Evolutionary conservation across 2,329 filamentous ascomycete species (phyloP), one percentile per base, ranked within the genome.

Genomic region (Colletotrichum sp.): DNA sequence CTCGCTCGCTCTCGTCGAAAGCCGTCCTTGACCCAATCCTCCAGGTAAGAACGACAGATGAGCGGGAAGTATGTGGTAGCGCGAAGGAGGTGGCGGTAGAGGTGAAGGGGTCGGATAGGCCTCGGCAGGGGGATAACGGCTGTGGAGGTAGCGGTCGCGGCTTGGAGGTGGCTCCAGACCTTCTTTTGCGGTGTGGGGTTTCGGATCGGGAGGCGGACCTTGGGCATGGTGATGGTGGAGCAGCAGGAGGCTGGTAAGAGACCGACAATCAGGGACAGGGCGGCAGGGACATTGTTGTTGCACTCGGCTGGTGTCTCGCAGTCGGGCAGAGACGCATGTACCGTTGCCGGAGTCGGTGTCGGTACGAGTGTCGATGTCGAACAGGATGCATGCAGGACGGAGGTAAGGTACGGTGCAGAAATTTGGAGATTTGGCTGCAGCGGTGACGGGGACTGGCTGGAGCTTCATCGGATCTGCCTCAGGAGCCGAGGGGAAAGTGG

Each of bases 81-180:
- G 75, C 92, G 90, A 43, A 93, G 89, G 26, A 93, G 84, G 74
- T 90, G 87, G 72, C 92, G 88, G 81, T 92, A 93, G 63, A 92
- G 82, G 78, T 89, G 87, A 16, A 88, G 79, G 6, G 85, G 77
- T 1, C 78, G 80, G 12, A 71, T 77, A 13, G 84, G 83, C 52
- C 82, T 79, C 21, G 82, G 82, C 26, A 87, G 83, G 67, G 82
- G 83, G 28, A 83, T 81, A 39, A 65, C 64, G 12, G 64, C 34
- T 3, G 57, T 28, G 14, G 57, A 66, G 82, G 82, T 83, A 85
- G 66, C 61, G 28, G 26, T 52, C 6, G 12, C 36, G 4, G 57
- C 34, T 4, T 70, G 34, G 24, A 70, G 55, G 26, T 70, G 68
- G 34, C 36, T 36, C 24, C 43, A 32, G 28, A 60, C 36, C 26